phyloP scores from a whole-genome alignment of 2,329 filamentous ascomycete species.

The Exserohilum turcica region DNA sequence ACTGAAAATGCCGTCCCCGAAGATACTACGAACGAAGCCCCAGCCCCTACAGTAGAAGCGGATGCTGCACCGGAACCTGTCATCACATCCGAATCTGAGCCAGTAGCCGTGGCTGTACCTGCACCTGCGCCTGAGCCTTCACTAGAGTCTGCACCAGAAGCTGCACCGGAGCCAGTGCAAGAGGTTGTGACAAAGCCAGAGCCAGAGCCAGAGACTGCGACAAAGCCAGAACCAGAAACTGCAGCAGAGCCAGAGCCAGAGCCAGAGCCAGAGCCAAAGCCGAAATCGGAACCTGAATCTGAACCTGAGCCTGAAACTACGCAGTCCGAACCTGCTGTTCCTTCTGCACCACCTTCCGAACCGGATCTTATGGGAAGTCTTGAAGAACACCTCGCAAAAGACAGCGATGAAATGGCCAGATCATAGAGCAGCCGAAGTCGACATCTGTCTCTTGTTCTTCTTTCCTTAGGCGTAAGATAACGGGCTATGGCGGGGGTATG shows the following conservation, averaged over 20 bases:
- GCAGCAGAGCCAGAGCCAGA: neutral
- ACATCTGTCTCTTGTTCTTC: neutral
- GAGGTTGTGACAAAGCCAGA: conserved; percentile 3
- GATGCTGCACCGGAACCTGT: conserved; percentile 7
- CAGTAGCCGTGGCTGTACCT: conserved; percentile 4
- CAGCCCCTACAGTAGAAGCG: conserved; percentile 7
- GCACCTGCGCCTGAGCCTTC: neutral
- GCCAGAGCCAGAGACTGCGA: neutral
- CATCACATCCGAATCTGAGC: conserved; percentile 1
- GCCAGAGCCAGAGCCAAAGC: neutral
- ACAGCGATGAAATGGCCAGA: conserved; percentile 27
- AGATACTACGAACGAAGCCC: conserved; percentile 6
- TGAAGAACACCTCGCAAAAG: conserved; percentile 52
- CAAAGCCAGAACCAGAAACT: too few relatives aligned
- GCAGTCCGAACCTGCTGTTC: conserved; percentile 14
- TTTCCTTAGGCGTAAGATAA: neutral
- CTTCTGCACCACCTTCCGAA: conserved; percentile 37
- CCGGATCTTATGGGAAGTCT: conserved; percentile 55
- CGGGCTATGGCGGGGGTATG: neutral
- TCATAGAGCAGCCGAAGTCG: conserved; percentile 9
- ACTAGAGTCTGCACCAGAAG: conserved; percentile 2
- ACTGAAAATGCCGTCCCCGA: conserved; percentile 10
- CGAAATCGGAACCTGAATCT: neutral
- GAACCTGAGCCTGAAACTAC: neutral
- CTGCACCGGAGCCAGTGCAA: neutral